A percentile compares a stretch with the other conserved stretches of the same genome.
Conservation (phyloP, 2,329 filamentous ascomycete genomes). For the Colletotrichum noveboracense region DNA sequence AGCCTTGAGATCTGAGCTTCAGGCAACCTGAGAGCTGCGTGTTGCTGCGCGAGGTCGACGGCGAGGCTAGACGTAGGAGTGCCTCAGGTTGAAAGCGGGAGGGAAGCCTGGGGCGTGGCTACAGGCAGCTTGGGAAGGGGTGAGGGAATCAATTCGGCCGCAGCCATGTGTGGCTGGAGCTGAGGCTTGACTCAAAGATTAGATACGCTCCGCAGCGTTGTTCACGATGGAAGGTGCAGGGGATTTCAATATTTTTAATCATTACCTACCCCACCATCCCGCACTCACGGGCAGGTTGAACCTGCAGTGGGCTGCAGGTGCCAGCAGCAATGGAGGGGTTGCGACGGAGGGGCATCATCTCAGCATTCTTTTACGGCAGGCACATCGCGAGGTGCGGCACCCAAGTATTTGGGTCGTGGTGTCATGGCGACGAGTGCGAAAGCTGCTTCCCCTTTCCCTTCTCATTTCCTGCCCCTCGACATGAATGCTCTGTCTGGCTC, state of each 20-base stretch:
- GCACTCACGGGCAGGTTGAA: background rate
- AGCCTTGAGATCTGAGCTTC: constrained; percentile 24
- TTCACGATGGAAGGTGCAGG: background rate
- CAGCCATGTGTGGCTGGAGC: constrained; percentile 2
- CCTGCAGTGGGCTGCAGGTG: constrained; percentile 19
- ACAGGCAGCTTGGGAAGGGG: background rate
- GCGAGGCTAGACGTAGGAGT: constrained; percentile 15
- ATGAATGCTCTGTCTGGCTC: background rate
- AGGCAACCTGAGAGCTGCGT: constrained; percentile 26
- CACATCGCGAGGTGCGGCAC: background rate
- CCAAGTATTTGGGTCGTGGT: background rate
- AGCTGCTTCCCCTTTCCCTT: background rate
- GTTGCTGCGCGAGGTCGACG: constrained; percentile 22
- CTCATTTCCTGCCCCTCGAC: background rate
- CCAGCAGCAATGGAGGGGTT: background rate
- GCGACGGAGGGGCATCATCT: background rate
- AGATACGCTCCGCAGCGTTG: background rate
- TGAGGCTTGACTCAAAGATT: background rate
- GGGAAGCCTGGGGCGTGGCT: background rate
- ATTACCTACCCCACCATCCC: constrained; percentile 13
- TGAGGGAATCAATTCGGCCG: background rate
- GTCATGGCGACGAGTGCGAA: background rate
- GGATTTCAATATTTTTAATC: background rate
- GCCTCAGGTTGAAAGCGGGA: constrained; percentile 5
- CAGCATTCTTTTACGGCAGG: background rate